These are phyloP conservation scores for Salvia hispanica DNA, from an alignment of 257 asterid species.

Conservation along the genomic window DNA sequence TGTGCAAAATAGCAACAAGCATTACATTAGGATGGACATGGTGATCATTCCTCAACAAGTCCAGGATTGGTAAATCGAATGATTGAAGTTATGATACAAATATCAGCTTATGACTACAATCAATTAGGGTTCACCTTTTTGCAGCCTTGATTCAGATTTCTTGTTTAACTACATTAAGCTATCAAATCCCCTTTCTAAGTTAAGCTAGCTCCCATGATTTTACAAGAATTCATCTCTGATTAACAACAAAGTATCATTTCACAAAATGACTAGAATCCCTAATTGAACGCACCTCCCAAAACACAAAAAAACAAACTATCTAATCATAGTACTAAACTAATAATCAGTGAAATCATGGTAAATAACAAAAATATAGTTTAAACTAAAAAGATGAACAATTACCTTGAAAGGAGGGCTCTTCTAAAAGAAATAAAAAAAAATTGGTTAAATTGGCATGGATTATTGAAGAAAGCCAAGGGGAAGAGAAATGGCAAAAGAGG, in stretches of 20 bases:
- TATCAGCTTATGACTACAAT: no score
- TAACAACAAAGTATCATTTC: constrained; percentile 8
- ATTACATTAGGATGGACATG: background rate
- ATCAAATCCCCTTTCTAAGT: no score
- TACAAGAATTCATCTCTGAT: constrained; percentile 25
- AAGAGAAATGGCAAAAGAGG: constrained; percentile 11
- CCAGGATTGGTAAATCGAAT: no score
- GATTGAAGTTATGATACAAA: background rate
- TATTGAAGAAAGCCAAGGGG: constrained; percentile 9
- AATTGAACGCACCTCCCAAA: constrained; percentile 15
- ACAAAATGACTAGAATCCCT: background rate
- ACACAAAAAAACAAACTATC: constrained; percentile 10
- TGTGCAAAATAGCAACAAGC: constrained; percentile 24
- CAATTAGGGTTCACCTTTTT: background rate
- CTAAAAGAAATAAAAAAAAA: constrained; percentile 3
- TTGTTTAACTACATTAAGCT: background rate
- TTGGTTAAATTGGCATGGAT: background rate
- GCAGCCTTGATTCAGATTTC: background rate
- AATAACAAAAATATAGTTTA: constrained; percentile 5
- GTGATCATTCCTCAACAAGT: constrained; percentile 8
- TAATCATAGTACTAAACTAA: background rate
- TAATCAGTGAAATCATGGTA: constrained; percentile 9
- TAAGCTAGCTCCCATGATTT: background rate
- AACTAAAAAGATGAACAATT: background rate
- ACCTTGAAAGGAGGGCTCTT: constrained; percentile 20